These are phyloP conservation scores for Kalmusia sp. DNA, from an alignment of 2,329 filamentous ascomycete genomes.

Conservation along the genomic window DNA sequence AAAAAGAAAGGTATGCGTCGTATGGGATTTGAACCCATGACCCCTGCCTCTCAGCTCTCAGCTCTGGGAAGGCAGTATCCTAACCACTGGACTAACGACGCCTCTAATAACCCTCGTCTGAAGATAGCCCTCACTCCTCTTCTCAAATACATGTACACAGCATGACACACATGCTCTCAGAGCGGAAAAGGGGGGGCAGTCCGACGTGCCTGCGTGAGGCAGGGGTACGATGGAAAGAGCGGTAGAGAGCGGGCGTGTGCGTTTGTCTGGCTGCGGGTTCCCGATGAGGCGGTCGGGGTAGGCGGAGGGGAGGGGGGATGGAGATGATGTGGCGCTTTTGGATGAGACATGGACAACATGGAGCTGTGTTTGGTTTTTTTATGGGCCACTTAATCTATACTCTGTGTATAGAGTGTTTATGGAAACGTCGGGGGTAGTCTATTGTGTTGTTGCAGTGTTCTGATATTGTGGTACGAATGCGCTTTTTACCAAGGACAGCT, in stretches of 20 bases:
- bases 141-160: background rate
- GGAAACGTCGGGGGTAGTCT: too few relatives aligned
- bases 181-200: too few relatives aligned
- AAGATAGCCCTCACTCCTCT: background rate
- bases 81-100: constrained; percentile 49
- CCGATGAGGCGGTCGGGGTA: constrained; percentile 14
- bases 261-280: constrained; percentile 19
- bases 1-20: constrained; percentile 21
- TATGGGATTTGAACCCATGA: constrained; percentile 37
- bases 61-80: constrained; percentile 47
- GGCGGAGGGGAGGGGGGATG: background rate
- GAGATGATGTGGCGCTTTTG: background rate
- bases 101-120: constrained; percentile 10
- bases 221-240: background rate
- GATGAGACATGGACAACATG: too few relatives aligned
- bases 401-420: too few relatives aligned
- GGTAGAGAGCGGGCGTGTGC: constrained; percentile 15
- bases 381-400: too few relatives aligned
- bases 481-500: too few relatives aligned
- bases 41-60: constrained; percentile 5
- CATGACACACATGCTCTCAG: too few relatives aligned
- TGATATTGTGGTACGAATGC: too few relatives aligned
- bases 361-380: too few relatives aligned
- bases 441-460: too few relatives aligned
- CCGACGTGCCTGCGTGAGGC: background rate